Base-by-base conservation (phyloP, 768 basidiomycete genomes). In the Amanita rimosa region DNA sequence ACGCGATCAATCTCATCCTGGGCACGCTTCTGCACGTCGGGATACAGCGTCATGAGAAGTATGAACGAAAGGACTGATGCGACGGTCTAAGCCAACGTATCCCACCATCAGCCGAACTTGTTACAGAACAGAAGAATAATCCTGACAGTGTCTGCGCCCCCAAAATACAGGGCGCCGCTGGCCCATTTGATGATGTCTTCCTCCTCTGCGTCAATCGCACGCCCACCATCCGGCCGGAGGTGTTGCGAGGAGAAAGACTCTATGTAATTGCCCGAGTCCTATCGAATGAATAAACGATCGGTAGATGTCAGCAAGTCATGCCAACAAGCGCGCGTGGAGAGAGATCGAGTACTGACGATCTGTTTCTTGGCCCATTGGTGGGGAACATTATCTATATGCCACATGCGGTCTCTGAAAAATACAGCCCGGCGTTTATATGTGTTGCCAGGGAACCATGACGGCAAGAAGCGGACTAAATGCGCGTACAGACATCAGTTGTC, bases 361-460 rank as follows among this genome's bases (percentile, higher is more conserved):
- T 64, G 54, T 14, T 53, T 42, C 46, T 63, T 61, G 1, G 64
- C 62, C 65, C 65, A 68, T 2, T 54, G 44, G 51, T 61, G 60
- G 2, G 69, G 67, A 4, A 57, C 49, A 0, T 45, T 21, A 13
- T 62, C 61, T 3, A 65, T 53, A 0, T 36, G 48, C 21, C 52
- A 52, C 24, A 67, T 36, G 4, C 54, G 43, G 13, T 50, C 29
- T 13, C 53, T 56, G 19, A 49, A 57, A 14, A 51, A 44, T 10
- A 46, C 46, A 0, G 62, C 66, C 6, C 49, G 22, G 13, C 58
- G 57, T 53, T 73, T 71, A 60, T 71, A 74, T 1, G 54, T 59
- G 34, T 65, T 67, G 3, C 70, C 66, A 17, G 73, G 70, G 46
- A 74, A 62, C 71, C 72, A 72, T 0, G 57, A 55, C 0, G 72